Evolutionary conservation across 768 basidiomycete species (phyloP).

Genomic region (Tulasnella sp.): DNA sequence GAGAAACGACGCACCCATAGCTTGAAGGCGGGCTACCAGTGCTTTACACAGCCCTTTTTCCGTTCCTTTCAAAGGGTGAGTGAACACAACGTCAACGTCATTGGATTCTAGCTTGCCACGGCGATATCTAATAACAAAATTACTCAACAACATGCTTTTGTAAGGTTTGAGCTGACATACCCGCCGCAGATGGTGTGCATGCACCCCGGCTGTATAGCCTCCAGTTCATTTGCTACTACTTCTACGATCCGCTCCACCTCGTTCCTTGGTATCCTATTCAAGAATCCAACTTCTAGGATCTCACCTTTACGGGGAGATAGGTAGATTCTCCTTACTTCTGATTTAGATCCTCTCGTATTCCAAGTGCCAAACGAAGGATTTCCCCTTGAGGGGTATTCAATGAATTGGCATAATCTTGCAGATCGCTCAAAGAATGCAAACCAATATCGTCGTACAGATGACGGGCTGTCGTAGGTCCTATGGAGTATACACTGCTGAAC

Average conservation of each 20-base stretch:
- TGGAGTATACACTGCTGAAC: constrained; percentile 56
- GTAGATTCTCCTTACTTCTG: too few species aligned
- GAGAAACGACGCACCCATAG: constrained; percentile 34
- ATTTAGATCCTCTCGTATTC: constrained; percentile 8
- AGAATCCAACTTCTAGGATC: background rate
- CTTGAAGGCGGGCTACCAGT: constrained; percentile 44
- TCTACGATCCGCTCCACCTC: constrained; percentile 71
- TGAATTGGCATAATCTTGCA: constrained; percentile 9
- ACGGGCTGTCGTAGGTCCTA: constrained; percentile 39
- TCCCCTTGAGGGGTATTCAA: constrained; percentile 3
- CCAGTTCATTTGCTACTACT: constrained; percentile 54
- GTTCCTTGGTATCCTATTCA: constrained; percentile 50
- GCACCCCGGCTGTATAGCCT: constrained; percentile 50
- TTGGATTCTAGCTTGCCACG: constrained; percentile 69
- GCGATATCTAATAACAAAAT: constrained; percentile 45
- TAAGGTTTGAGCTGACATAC: constrained; percentile 31
- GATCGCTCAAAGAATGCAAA: constrained; percentile 1
- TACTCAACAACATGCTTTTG: too few species aligned
- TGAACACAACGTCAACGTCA: constrained; percentile 84
- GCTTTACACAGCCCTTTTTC: constrained; percentile 51
- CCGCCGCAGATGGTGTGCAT: constrained; percentile 69
- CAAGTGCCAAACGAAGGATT: background rate
- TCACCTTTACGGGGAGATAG: too few species aligned
- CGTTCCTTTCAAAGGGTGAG: constrained; percentile 41
- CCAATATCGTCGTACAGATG: constrained; percentile 6